phyloP scores from a whole-genome alignment of 2,329 filamentous ascomycete genomes.

The Scolecobasidium constrictum region DNA sequence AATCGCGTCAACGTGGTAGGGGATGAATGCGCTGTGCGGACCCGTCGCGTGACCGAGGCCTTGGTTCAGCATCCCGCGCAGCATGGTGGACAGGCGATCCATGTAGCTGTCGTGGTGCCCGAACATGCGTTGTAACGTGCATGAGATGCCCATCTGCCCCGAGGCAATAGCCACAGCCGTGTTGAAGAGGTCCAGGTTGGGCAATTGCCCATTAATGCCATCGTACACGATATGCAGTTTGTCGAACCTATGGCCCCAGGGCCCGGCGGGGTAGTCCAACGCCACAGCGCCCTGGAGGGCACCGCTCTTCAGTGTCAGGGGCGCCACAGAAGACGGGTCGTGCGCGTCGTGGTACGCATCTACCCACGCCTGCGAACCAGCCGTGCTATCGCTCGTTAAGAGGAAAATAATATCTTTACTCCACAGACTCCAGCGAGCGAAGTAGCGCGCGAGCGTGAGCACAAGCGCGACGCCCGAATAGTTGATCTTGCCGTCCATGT shows the following conservation, averaged over 20 bases:
- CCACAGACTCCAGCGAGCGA: conserved; percentile 97
- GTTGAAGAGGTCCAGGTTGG: conserved; percentile 93
- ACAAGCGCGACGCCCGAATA: conserved; percentile 78
- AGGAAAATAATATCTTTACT: conserved; percentile 97
- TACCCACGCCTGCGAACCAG: conserved; percentile 91
- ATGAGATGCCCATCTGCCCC: conserved; percentile 83
- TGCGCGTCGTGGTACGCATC: conserved; percentile 95
- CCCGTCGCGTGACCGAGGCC: conserved; percentile 81
- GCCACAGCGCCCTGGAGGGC: conserved; percentile 86
- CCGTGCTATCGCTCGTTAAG: conserved; percentile 76
- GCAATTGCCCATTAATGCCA: conserved; percentile 87
- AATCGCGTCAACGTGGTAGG: conserved; percentile 93
- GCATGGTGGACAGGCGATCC: conserved; percentile 76
- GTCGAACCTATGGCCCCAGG: conserved; percentile 70
- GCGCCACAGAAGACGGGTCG: conserved; percentile 55
- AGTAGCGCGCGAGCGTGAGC: conserved; percentile 82
- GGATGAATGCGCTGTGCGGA: conserved; percentile 90
- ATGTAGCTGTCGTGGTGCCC: conserved; percentile 64
- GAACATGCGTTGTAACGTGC: conserved; percentile 78
- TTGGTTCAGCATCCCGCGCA: conserved; percentile 87
- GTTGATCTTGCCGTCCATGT: conserved; percentile 68
- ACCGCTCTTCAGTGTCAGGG: conserved; percentile 81
- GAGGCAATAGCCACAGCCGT: conserved; percentile 78
- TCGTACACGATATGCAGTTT: conserved; percentile 89
- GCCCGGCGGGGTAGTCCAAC: conserved; percentile 69